Conservation (phyloP, 495 filamentous ascomycete species). For the Glarea lozoyensis region DNA sequence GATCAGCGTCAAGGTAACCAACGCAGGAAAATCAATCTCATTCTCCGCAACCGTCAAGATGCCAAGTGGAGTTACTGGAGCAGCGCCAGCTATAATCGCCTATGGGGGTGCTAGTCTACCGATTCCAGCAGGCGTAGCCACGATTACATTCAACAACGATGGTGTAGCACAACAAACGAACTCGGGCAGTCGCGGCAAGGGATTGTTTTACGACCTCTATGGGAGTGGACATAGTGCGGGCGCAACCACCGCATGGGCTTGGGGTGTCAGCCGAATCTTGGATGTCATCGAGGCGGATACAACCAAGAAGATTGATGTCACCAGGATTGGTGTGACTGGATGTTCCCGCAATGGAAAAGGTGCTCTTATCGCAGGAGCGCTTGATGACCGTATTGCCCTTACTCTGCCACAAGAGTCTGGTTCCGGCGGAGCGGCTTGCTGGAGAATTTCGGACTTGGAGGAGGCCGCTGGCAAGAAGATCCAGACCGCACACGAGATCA, state of each 20-base stretch:
- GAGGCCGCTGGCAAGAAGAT: conserved; percentile 36
- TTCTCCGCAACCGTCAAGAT: conserved; percentile 33
- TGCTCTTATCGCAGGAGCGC: conserved; percentile 40
- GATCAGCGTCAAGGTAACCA: conserved; percentile 30
- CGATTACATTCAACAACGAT: conserved; percentile 41
- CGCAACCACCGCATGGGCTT: conserved; percentile 42
- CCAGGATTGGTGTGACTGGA: conserved; percentile 38
- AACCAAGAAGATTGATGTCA: conserved; percentile 35
- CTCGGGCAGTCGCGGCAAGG: conserved; percentile 30
- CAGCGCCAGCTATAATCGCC: conserved; percentile 40
- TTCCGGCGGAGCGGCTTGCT: conserved; percentile 40
- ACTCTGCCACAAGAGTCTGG: conserved; percentile 45
- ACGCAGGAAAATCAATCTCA: conserved; percentile 37
- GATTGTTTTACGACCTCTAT: conserved; percentile 41
- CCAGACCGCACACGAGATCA: conserved; percentile 39
- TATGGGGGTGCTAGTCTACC: conserved; percentile 38
- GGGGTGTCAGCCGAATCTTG: conserved; percentile 42
- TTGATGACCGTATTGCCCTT: conserved; percentile 40
- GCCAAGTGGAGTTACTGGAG: conserved; percentile 17
- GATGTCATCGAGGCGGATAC: conserved; percentile 38
- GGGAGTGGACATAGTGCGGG: conserved; percentile 36
- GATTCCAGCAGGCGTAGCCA: conserved; percentile 33
- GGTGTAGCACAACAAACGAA: conserved; percentile 33
- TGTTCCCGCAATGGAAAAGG: conserved; percentile 48
- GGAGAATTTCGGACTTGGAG: conserved; percentile 37